A percentile compares a stretch with the other conserved stretches of the same genome.
phyloP scores from a whole-genome alignment of 2,329 filamentous ascomycete genomes.

The Teratosphaeria epicoccoides region DNA sequence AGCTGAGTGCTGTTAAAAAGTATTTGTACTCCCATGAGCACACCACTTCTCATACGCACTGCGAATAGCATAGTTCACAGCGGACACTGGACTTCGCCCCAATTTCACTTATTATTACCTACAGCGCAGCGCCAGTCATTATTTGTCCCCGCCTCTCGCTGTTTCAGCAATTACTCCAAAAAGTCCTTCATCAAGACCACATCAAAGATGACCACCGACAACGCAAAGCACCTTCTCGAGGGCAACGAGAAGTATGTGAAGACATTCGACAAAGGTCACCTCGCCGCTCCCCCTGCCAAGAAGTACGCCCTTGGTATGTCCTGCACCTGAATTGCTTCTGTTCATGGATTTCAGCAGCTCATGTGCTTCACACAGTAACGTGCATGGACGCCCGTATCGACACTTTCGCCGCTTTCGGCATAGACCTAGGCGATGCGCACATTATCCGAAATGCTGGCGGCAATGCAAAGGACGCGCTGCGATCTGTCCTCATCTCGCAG shows the following conservation, averaged over 20 bases:
- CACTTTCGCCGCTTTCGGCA: slow-evolving; percentile 57
- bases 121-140: not conserved
- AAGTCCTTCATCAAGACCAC: not conserved
- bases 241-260: slow-evolving; percentile 49
- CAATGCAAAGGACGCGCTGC: slow-evolving; percentile 53
- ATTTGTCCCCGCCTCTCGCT: not conserved
- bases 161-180: not conserved
- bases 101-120: not conserved
- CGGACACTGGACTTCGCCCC: not conserved
- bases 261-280: slow-evolving; percentile 53
- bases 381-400: slow-evolving; percentile 75
- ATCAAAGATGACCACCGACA: not conserved
- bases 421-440: slow-evolving; percentile 65
- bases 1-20: not conserved
- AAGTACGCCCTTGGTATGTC: slow-evolving; percentile 52
- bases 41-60: not conserved
- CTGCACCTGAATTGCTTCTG: not conserved
- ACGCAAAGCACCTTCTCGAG: slow-evolving; percentile 34
- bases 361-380: slow-evolving; percentile 42
- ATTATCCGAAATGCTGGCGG: slow-evolving; percentile 28
- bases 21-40: not conserved
- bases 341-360: not conserved
- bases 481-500: slow-evolving; percentile 67
- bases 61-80: not conserved
- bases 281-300: slow-evolving; percentile 59